Percentiles rank a stretch among this genome's conserved stretches.
These are phyloP conservation scores for Escovopsis sp. DNA, from an alignment of 2,329 filamentous ascomycete genomes.

Conservation along the genomic window DNA sequence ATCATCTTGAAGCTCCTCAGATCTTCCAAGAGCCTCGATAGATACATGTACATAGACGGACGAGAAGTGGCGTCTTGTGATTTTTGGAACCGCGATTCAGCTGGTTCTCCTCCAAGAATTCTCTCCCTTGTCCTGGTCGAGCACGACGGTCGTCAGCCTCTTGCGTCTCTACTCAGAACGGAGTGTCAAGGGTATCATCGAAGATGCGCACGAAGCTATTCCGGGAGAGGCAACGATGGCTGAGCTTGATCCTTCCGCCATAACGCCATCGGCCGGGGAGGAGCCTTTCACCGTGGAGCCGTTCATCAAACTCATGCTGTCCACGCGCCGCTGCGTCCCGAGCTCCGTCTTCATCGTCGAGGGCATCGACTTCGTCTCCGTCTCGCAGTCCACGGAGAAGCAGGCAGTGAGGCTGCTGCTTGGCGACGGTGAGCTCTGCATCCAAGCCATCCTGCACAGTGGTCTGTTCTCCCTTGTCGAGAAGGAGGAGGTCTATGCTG, in stretches of 20 bases:
- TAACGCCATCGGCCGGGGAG: conserved; percentile 10
- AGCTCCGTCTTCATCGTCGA: conserved; percentile 36
- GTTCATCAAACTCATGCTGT: conserved; percentile 32
- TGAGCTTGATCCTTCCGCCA: conserved; percentile 13
- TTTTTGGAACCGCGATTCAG: no score
- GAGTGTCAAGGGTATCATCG: not conserved
- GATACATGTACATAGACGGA: no score
- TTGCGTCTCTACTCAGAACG: not conserved
- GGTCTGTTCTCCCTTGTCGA: conserved; percentile 34
- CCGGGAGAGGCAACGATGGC: conserved; percentile 7
- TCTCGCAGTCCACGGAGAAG: conserved; percentile 22
- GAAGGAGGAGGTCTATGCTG: conserved; percentile 26
- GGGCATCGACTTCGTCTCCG: conserved; percentile 21
- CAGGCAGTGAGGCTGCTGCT: conserved; percentile 32
- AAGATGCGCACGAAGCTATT: not conserved
- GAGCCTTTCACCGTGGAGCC: conserved; percentile 18
- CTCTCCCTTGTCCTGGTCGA: no score
- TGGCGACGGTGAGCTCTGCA: conserved; percentile 36
- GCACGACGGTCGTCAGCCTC: no score
- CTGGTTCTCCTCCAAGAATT: no score
- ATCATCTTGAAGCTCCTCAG: no score
- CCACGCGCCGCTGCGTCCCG: conserved; percentile 30
- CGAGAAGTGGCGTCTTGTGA: no score
- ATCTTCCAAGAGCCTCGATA: no score
- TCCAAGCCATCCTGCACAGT: conserved; percentile 34